Conservation (phyloP, 768 basidiomycete genomes). For the Lentinula guzmanii region DNA sequence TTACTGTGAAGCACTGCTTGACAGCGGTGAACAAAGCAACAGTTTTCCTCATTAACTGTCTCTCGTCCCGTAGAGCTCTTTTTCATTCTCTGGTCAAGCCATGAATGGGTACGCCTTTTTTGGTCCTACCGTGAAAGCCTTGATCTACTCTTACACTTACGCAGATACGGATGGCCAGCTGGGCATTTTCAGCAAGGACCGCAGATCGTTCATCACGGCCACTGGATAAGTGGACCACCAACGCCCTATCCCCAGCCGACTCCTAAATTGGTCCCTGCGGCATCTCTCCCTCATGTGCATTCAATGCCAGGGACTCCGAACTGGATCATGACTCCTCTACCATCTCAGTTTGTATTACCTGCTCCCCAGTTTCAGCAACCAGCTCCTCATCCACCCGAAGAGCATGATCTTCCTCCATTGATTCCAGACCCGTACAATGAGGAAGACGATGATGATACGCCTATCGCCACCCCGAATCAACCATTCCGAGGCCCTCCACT, state of each 20-base stretch:
- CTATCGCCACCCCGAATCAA: not conserved
- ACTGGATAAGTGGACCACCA: not conserved
- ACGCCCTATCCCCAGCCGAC: not conserved
- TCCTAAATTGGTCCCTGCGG: not conserved
- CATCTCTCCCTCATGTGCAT: not conserved
- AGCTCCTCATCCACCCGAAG: not conserved
- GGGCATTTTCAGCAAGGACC: not conserved
- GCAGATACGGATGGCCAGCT: not conserved
- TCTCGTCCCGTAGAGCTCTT: not conserved
- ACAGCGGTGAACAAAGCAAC: not conserved
- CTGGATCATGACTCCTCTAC: not conserved
- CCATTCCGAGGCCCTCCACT: not conserved
- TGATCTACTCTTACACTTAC: not conserved
- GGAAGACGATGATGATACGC: not conserved
- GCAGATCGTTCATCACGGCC: not conserved
- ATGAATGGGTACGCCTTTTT: too few species aligned
- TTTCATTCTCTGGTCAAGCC: too few species aligned
- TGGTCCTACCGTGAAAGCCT: not conserved
- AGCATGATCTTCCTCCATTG: not conserved
- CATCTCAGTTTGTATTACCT: not conserved
- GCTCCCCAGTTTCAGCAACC: not conserved
- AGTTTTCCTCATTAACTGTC: not conserved
- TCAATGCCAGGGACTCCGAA: not conserved
- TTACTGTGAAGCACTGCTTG: too few species aligned
- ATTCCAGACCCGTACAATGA: not conserved